Evolutionary conservation across 441 rosid species (phyloP), one percentile per base, ranked within the genome.

Genomic region (Syzygium malaccense): DNA sequence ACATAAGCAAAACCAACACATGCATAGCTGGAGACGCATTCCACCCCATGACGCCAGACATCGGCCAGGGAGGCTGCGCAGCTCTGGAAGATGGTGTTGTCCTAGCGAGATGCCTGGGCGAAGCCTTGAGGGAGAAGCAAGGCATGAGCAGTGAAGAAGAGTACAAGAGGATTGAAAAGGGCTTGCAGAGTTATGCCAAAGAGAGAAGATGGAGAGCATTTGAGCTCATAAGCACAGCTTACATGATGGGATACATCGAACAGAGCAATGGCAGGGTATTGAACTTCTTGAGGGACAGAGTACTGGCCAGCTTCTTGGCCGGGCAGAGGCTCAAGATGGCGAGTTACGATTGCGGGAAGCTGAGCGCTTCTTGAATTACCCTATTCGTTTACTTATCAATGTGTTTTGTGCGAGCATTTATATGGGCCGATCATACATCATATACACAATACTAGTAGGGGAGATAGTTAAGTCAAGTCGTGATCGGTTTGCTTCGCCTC

Each of bases 341-440:
- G 55, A 86, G 62, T 86, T 93, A 90, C 55, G 93, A 94, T 83
- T 94, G 94, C 19, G 95, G 95, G 86, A 92, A 89, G 86, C 94
- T 93, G 49, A 86, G 37, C 20, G 48, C 60, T 49, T 84, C 87
- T 25, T 64, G 85, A 66, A 23, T 30, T 32, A 41, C 37, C 32
- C 54, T 14, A 14, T 41, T 17, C 55, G 37, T 18, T 17, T 37
- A 30, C 23, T 55, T 20, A 54, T 41, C 17, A 75, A 4, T 45
- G 55, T 87, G 32, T 32, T 17, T 45, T 17, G 86, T 4, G 45
- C 25, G 3, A 14, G 7, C 14, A 32, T 68, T 68, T 33, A 33
- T 19, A 68, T 1, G 79, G 66, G 32, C 66, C 30, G 62, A 57
- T 25, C 62, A 45, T 45, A 25, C 30, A 58, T 58, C 30, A 58